Conservation (phyloP, 257 asterid species). For the Solanum sejunctum region DNA sequence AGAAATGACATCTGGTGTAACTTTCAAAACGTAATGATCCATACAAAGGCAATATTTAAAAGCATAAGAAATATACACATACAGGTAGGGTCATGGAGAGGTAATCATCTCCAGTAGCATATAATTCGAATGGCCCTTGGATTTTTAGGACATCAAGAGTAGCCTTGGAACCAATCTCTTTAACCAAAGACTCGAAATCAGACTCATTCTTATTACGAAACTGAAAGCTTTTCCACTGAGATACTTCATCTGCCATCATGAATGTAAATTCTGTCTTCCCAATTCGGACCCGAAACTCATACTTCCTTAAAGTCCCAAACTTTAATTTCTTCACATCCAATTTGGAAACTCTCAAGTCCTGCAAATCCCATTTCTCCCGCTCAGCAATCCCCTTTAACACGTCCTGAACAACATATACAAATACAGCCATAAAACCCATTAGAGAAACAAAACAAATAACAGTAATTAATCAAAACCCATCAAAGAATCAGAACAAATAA, state of each 20-base stretch:
- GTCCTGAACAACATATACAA: constrained; percentile 14
- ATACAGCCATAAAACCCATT: neutral
- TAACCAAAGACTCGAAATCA: constrained; percentile 36
- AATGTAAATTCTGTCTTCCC: constrained; percentile 40
- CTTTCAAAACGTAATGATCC: neutral
- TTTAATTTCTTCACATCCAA: constrained; percentile 37
- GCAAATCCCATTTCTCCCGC: constrained; percentile 49
- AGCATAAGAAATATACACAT: neutral
- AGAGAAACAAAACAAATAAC: neutral
- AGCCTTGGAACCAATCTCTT: constrained; percentile 27
- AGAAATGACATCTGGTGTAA: neutral
- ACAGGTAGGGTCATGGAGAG: constrained; percentile 57
- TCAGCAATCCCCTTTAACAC: constrained; percentile 44
- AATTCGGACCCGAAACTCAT: constrained; percentile 34
- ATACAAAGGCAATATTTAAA: neutral
- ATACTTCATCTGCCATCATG: constrained; percentile 43
- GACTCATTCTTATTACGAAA: constrained; percentile 10
- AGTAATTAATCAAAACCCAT: neutral
- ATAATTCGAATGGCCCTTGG: constrained; percentile 64
- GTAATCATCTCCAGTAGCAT: constrained; percentile 33
- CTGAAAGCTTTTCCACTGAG: constrained; percentile 42
- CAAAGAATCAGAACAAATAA: neutral
- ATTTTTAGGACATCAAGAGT: constrained; percentile 38
- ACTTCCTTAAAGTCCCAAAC: constrained; percentile 22
- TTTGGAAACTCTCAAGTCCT: constrained; percentile 43